Conservation (phyloP, 2,329 filamentous ascomycete species). For the Huntiella savannae region DNA sequence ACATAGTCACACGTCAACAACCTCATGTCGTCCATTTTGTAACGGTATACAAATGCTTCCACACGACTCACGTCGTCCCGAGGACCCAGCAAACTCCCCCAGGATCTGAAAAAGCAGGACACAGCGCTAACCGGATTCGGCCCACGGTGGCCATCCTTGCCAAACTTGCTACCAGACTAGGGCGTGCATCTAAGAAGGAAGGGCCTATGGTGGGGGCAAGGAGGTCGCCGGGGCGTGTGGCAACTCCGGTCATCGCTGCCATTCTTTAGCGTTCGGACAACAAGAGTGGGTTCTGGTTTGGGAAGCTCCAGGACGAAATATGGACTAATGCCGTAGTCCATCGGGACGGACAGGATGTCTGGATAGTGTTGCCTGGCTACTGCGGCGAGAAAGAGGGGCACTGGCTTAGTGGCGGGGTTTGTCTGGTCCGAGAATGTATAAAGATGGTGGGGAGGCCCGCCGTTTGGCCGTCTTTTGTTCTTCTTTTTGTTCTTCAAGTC, state of each 20-base stretch:
- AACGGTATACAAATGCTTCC: no score
- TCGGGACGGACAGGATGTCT: no score
- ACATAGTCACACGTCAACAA: no score
- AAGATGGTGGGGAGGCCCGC: background rate
- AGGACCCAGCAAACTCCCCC: background rate
- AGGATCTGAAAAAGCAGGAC: background rate
- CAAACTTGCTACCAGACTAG: background rate
- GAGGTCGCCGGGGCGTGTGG: background rate
- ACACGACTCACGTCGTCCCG: conserved; percentile 1
- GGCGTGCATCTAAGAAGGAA: background rate
- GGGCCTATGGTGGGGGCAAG: background rate
- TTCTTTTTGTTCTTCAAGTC: background rate
- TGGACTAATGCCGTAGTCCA: no score
- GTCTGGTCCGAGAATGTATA: conserved; percentile 2
- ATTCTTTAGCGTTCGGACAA: background rate
- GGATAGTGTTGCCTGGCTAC: background rate
- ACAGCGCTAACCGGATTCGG: background rate
- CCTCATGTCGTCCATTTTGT: no score
- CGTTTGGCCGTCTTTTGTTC: background rate
- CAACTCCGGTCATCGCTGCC: conserved; percentile 4
- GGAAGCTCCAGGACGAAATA: no score
- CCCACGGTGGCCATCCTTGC: background rate
- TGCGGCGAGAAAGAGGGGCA: background rate
- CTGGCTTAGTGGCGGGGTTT: background rate
- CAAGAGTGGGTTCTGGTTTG: no score